Percentiles rank a stretch among this genome's conserved stretches.
These are phyloP conservation scores for Boechera divaricarpa DNA, from an alignment of 345 rosid species.

Conservation along the genomic window DNA sequence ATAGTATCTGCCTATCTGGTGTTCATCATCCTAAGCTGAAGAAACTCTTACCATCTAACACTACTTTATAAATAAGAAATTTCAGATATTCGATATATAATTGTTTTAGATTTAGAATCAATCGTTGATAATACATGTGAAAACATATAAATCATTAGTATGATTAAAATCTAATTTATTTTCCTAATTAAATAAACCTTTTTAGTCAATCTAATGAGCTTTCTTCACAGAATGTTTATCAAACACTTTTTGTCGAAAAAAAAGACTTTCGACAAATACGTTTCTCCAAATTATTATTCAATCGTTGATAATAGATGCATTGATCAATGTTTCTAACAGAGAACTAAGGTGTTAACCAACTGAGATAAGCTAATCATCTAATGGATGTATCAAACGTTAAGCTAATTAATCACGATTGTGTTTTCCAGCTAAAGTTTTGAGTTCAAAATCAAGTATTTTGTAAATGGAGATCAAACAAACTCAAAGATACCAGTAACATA, in stretches of 20 bases:
- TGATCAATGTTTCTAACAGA: not conserved
- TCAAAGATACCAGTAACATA: conserved; percentile 17
- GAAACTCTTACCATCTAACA: conserved; percentile 12
- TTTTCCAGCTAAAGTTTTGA: not conserved
- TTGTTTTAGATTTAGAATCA: conserved; percentile 6
- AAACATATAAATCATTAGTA: conserved; percentile 20
- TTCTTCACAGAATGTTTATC: not conserved
- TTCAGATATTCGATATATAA: not conserved
- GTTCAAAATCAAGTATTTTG: not conserved
- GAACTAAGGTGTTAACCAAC: conserved; percentile 18
- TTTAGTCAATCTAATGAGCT: conserved; percentile 9
- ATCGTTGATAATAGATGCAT: conserved; percentile 7
- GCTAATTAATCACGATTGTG: not conserved
- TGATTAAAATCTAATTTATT: not conserved
- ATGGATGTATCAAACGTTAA: not conserved
- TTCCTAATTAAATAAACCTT: not conserved
- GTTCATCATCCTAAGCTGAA: conserved; percentile 24
- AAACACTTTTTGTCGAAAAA: not conserved
- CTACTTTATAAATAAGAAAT: not conserved
- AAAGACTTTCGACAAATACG: not conserved
- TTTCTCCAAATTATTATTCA: not conserved
- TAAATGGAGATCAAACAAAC: conserved; percentile 18
- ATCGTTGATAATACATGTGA: not conserved
- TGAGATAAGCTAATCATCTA: not conserved
- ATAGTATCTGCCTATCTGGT: not conserved